These are phyloP conservation scores for Sequoiadendron giganteum DNA, from an alignment of 75 land plant genomes.

Conservation along the genomic window DNA sequence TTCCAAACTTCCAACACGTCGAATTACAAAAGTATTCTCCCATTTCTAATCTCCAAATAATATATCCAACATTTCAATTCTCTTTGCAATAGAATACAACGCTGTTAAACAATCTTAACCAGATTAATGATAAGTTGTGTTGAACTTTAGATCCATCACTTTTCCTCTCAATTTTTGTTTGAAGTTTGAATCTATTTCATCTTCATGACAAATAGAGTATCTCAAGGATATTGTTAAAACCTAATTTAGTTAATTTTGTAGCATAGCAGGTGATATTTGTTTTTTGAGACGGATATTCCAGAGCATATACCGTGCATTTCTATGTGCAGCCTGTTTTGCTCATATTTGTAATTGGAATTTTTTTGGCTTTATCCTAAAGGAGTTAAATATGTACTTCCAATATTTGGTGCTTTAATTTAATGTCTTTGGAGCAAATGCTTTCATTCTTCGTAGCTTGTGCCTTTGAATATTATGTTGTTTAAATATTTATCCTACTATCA, in stretches of 20 bases:
- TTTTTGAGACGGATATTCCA: background rate
- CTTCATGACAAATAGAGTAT: background rate
- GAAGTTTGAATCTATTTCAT: background rate
- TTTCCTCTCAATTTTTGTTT: background rate
- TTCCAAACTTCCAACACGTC: too few species aligned
- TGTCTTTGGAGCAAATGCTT: background rate
- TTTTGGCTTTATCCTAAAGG: background rate
- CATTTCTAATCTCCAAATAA: background rate
- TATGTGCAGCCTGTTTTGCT: background rate
- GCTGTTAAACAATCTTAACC: background rate
- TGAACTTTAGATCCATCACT: background rate
- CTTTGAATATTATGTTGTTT: background rate
- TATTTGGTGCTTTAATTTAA: background rate
- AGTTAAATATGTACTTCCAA: background rate
- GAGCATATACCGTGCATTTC: background rate
- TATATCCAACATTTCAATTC: background rate
- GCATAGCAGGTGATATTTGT: background rate
- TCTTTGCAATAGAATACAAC: background rate
- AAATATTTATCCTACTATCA: background rate
- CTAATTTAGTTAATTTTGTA: background rate
- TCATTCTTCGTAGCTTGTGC: background rate
- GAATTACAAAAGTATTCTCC: background rate
- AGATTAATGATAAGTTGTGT: background rate
- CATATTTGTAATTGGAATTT: background rate
- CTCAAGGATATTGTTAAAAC: background rate